Conservation (phyloP, 805 yeast species). For the Blastobotrys robertii region DNA sequence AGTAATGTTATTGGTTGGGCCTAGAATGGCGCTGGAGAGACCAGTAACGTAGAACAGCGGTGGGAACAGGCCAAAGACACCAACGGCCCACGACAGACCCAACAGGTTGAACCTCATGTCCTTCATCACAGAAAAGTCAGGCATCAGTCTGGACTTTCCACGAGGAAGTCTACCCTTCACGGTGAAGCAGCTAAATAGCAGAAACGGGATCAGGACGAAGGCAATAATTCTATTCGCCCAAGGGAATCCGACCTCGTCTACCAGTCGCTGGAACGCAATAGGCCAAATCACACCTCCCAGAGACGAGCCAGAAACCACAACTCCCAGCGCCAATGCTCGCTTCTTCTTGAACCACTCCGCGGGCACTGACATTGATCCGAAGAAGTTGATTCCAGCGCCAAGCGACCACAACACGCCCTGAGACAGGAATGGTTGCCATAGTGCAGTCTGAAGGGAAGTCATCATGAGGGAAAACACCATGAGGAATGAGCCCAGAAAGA, state of each 20-base stretch:
- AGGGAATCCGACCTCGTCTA: constrained; percentile 37
- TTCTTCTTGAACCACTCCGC: constrained; percentile 41
- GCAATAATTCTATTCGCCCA: constrained; percentile 47
- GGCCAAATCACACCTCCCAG: constrained; percentile 44
- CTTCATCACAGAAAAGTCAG: constrained; percentile 18
- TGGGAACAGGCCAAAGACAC: constrained; percentile 21
- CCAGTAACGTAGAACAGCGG: constrained; percentile 25
- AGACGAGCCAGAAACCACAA: constrained; percentile 40
- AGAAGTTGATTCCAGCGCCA: constrained; percentile 36
- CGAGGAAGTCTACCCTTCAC: constrained; percentile 5
- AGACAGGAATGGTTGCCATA: constrained; percentile 44
- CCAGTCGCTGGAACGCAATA: constrained; percentile 33
- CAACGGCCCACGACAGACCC: constrained; percentile 11
- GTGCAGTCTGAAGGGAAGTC: constrained; percentile 35
- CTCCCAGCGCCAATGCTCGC: constrained; percentile 40
- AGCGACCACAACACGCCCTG: constrained; percentile 44
- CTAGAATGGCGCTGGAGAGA: constrained; percentile 18
- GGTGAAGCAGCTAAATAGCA: constrained; percentile 6
- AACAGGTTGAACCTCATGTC: constrained; percentile 17
- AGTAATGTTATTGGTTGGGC: constrained; percentile 14
- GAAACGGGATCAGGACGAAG: constrained; percentile 2
- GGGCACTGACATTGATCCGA: constrained; percentile 36
- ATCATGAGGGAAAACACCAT: constrained; percentile 37
- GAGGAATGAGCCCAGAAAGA: constrained; percentile 35
- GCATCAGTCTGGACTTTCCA: constrained; percentile 3